Evolutionary conservation across 140 eudicot species (phyloP), one percentile per base, ranked within the genome.

Genomic region (Anethum foeniculum): DNA sequence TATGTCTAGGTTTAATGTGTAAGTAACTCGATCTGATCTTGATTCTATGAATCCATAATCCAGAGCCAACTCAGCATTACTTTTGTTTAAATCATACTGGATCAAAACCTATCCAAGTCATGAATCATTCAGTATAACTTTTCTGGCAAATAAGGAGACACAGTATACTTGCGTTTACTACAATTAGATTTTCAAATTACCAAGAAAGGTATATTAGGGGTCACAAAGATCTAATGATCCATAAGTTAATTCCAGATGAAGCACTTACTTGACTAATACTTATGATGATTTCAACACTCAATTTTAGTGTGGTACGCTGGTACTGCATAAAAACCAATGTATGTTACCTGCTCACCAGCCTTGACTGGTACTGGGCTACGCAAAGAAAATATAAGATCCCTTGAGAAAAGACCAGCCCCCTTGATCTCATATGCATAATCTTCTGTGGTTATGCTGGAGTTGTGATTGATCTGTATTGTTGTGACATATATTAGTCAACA

Each of bases 331-430:
- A 7, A 48, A 62, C 49, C 13, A 62, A 72, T 14, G 52, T 74
- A 85, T 36, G 1, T 82, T 82, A 92, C 97, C 97, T 94, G 98
- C 81, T 89, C 93, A 83, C 98, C 97, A 75, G 98, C 96, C 81
- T 92, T 94, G 75, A 94, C 94, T 28, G 94, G 67, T 68, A 90
- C 56, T n/a, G 98, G 97, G 81, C 86, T 89, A 69, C 93, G 87
- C 81, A 94, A 80, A 81, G 97, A 91, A 75, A 94, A 94, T 52
- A 94, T 83, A 80, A 82, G 90, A 67, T 94, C 98, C 90, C 98
- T 90, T 47, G 98, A 90, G 93, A 94, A 94, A 9, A 94, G 90
- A 75, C 98, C 98, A 48, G 92, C 98, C 54, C 98, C 97, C 86
- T 79, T 89, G 78, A 94, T 88, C 85, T 94, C 97, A 47, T 86